Evolutionary conservation across 2,329 filamentous ascomycete genomes (phyloP).

Genomic region (Erysiphe neolycopersici): DNA sequence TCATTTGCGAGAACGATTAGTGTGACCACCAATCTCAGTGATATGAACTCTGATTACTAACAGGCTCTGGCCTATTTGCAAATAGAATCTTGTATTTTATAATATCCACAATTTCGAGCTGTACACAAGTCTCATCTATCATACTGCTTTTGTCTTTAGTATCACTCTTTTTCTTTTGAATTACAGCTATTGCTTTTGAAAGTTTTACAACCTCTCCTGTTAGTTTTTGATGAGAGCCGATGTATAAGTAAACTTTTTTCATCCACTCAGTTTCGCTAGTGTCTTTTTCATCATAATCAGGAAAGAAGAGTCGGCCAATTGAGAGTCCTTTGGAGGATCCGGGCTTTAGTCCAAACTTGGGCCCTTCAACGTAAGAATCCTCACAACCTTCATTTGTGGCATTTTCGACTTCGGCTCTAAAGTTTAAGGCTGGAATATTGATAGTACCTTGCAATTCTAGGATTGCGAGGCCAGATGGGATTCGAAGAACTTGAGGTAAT

Average conservation of each 20-base stretch:
- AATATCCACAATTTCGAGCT: constrained; percentile 62
- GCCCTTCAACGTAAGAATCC: neutral
- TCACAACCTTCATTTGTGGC: neutral
- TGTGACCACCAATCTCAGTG: too few species aligned
- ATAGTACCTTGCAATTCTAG: constrained; percentile 83
- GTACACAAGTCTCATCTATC: constrained; percentile 6
- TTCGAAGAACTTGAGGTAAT: constrained; percentile 62
- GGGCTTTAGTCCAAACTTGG: neutral
- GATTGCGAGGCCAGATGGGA: constrained; percentile 67
- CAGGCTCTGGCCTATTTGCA: constrained; percentile 59
- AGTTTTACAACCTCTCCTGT: constrained; percentile 79
- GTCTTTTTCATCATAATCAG: constrained; percentile 35
- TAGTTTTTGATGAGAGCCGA: constrained; percentile 70
- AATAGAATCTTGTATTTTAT: constrained; percentile 74
- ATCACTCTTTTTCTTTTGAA: constrained; percentile 25
- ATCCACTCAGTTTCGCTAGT: constrained; percentile 46
- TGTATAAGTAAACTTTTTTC: constrained; percentile 68
- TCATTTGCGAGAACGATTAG: too few species aligned
- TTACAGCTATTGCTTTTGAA: constrained; percentile 49
- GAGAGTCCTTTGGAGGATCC: constrained; percentile 16
- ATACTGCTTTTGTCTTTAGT: neutral
- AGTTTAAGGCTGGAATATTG: constrained; percentile 32
- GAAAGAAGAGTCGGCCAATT: constrained; percentile 54
- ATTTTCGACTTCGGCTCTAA: constrained; percentile 1
- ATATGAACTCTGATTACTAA: constrained; percentile 19